Evolutionary conservation across 257 asterid genomes (phyloP), one percentile per base, ranked within the genome.

Genomic region (Buddleja alternifolia): DNA sequence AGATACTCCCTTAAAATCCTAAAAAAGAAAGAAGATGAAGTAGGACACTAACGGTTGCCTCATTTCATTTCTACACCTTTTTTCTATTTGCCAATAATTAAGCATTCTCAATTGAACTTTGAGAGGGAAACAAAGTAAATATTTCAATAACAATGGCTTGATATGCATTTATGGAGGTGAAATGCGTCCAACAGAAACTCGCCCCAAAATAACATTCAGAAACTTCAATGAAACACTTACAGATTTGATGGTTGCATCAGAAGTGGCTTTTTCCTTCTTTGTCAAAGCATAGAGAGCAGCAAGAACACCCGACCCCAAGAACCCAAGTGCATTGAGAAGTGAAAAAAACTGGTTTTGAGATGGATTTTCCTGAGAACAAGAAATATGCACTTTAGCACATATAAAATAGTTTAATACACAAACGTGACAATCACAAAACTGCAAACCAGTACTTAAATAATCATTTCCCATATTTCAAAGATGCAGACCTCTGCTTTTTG

Each of bases 231-330:
- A 69, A 59, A 56, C 41, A 63, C 97, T 84, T 86, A 92, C 98
- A 42, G 87, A 83, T 88, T 88, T 93, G 37, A 88, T 54, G 54
- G 86, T 74, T 57, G 84, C 90, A 73, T 82, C 88, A 45, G 83
- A 77, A 61, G 63, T 32, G 32, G 76, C 81, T 70, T 79, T 88
- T 67, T 83, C 90, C 78, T 86, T 84, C 76, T 46, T 72, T 57
- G 81, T 70, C 44, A 69, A 76, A 59, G 85, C 86, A 81, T 81
- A 92, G 20, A 89, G 77, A 66, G 88, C 87, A 73, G 88, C 88
- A 74, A 92, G 88, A 32, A 86, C 75, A 56, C 89, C 96, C 0
- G 95, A 71, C 37, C 87, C 87, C 57, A 83, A 52, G 63, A 87
- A 54, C 71, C 96, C 96, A 19, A 86, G 65, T 63, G 75, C 87